A percentile compares a stretch with the other conserved stretches of the same genome.
phyloP scores from a whole-genome alignment of 2,329 filamentous ascomycete genomes.

The Aspergillus brunneoviolaceus region DNA sequence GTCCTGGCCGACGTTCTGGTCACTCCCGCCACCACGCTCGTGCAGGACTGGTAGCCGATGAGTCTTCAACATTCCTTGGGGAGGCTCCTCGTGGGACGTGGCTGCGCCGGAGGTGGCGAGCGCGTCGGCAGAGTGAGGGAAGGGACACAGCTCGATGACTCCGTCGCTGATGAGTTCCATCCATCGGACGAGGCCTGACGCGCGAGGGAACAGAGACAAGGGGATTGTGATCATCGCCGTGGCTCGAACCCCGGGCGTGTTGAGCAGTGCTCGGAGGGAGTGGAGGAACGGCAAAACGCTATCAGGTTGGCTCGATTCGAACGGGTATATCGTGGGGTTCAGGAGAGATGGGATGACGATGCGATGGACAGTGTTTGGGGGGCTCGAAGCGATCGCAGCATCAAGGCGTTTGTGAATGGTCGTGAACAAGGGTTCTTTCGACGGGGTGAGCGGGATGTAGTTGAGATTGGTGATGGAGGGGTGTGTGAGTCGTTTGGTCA shows the following conservation, averaged over 20 bases:
- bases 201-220: slow-evolving; percentile 74
- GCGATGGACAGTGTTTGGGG: slow-evolving; percentile 68
- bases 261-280: slow-evolving; percentile 70
- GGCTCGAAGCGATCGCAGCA: slow-evolving; percentile 56
- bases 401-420: slow-evolving; percentile 62
- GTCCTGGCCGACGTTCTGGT: slow-evolving; percentile 72
- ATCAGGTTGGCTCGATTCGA: slow-evolving; percentile 66
- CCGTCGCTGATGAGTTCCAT: slow-evolving; percentile 82
- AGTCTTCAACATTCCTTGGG: slow-evolving; percentile 81
- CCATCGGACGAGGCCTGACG: slow-evolving; percentile 75
- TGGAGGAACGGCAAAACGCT: slow-evolving; percentile 80
- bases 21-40: slow-evolving; percentile 80
- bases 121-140: slow-evolving; percentile 59
- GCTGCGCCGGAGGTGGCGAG: slow-evolving; percentile 54
- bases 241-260: slow-evolving; percentile 62
- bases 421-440: slow-evolving; percentile 58
- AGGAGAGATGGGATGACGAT: slow-evolving; percentile 82
- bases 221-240: slow-evolving; percentile 77
- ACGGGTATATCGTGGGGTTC: slow-evolving; percentile 79
- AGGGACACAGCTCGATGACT: slow-evolving; percentile 79
- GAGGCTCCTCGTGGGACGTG: slow-evolving; percentile 66
- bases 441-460: slow-evolving; percentile 50
- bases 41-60: slow-evolving; percentile 82
- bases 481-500: slow-evolving; percentile 63
- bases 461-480: slow-evolving; percentile 53